These are phyloP conservation scores for Dysphania ambrosioides DNA, from an alignment of 148 eudicot species.

Conservation along the genomic window DNA sequence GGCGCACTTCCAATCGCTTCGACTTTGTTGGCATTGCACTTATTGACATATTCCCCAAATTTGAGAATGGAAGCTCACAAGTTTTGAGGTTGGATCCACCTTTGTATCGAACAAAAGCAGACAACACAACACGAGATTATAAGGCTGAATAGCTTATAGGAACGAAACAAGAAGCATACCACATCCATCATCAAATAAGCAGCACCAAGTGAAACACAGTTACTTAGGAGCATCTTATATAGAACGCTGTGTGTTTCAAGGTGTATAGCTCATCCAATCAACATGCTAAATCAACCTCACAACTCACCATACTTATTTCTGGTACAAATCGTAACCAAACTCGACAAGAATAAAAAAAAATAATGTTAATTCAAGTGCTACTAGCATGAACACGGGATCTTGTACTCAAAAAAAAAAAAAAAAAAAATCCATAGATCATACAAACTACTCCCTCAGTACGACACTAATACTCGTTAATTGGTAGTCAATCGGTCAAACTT, in stretches of 20 bases:
- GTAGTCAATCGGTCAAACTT: too few relatives aligned
- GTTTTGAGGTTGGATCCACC: slow-evolving; percentile 46
- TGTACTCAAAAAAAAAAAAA: too few relatives aligned
- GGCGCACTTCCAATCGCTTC: slow-evolving; percentile 23
- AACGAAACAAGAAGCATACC: not conserved
- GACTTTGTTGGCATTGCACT: slow-evolving; percentile 35
- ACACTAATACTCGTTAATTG: too few relatives aligned
- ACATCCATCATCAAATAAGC: not conserved
- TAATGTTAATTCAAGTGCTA: too few relatives aligned
- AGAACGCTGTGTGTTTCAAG: not conserved
- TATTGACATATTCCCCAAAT: slow-evolving; percentile 28
- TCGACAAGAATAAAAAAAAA: too few relatives aligned
- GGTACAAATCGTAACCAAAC: too few relatives aligned
- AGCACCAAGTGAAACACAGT: not conserved
- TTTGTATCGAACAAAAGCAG: slow-evolving; percentile 20
- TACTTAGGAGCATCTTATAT: not conserved
- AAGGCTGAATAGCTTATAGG: not conserved
- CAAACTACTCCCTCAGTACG: too few relatives aligned
- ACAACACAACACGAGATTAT: slow-evolving; percentile 4
- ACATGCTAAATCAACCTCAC: too few relatives aligned
- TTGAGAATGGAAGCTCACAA: slow-evolving; percentile 31
- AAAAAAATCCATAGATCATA: too few relatives aligned
- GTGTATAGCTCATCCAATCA: not conserved
- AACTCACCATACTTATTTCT: too few relatives aligned
- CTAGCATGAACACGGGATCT: too few relatives aligned